These are phyloP conservation scores for Suhomyces xylopsoci DNA, from an alignment of 805 yeast genomes.

Conservation along the genomic window DNA sequence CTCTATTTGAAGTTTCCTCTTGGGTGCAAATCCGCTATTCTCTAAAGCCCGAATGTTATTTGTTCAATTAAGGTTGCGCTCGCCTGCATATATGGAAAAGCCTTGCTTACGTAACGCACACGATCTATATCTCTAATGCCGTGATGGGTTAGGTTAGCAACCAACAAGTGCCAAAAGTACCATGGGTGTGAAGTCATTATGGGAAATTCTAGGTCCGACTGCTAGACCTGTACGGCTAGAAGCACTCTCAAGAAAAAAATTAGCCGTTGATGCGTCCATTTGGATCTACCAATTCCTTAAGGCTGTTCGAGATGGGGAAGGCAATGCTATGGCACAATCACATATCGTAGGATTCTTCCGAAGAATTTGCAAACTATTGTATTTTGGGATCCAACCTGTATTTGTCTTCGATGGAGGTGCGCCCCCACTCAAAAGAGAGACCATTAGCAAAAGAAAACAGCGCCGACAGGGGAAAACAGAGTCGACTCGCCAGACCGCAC, in stretches of 20 bases:
- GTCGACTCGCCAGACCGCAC: slow-evolving; percentile 71
- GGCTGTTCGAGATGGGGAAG: slow-evolving; percentile 86
- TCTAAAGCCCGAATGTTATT: background rate
- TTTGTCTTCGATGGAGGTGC: slow-evolving; percentile 97
- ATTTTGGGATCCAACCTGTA: slow-evolving; percentile 82
- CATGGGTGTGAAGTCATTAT: slow-evolving; percentile 95
- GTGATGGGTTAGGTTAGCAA: background rate
- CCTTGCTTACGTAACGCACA: background rate
- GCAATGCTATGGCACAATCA: slow-evolving; percentile 70
- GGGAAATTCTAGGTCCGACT: slow-evolving; percentile 88
- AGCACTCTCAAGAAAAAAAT: slow-evolving; percentile 67
- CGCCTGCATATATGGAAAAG: background rate
- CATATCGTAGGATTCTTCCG: slow-evolving; percentile 96
- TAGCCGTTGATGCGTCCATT: slow-evolving; percentile 97
- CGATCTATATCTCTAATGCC: background rate
- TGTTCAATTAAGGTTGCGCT: background rate
- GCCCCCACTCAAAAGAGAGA: slow-evolving; percentile 74
- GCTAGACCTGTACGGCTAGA: slow-evolving; percentile 90
- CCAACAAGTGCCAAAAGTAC: background rate
- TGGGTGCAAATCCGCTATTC: background rate
- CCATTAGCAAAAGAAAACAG: slow-evolving; percentile 70
- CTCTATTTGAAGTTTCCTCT: background rate
- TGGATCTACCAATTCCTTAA: slow-evolving; percentile 97
- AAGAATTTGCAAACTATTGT: slow-evolving; percentile 84
- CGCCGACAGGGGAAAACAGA: slow-evolving; percentile 72